Base-by-base conservation (phyloP, 164 flowering plant genomes). In the Tetrastigma voinierianum region DNA sequence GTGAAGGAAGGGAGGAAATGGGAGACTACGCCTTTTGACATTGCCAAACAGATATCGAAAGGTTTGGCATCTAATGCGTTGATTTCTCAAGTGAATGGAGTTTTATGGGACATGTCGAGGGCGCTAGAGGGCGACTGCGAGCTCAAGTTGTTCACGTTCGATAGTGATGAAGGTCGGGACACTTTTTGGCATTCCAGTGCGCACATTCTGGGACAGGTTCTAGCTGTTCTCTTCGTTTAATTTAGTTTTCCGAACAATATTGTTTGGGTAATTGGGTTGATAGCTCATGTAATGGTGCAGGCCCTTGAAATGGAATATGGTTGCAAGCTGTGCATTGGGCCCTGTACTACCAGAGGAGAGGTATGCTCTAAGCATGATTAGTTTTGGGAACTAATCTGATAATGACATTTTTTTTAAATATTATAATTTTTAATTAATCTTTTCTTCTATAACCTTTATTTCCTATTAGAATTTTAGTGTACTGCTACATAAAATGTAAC, bases 111-210 rank as follows among this genome's bases (percentile, higher is more conserved):
- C 72, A 88, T 95, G 99, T 63, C 32, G 1, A 78, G 99, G 80
- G 97, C 97, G 1, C 73, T 92, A 18, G 99, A 92, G 64, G 88
- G 74, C 6, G 97, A 95, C 64, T 92, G 97, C 65, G 82, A 84
- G 65, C 81, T 95, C 5, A 77, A 83, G 79, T 62, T 96, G 12
- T 90, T 85, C 71, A 85, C 79, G 1, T 96, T 90, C 64, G 96
- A 93, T 0, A 60, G 59, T 32, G 93, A 89, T 49, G 95, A 89
- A 76, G 99, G 99, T 14, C 84, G 97, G 0, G 97, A 95, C 51
- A 95, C 99, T 0, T 85, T 93, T 56, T 93, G 99, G 99, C 99
- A 96, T 74, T 96, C 98, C 0, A 96, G 97, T 68, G 99, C 99
- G 25, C 99, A 96, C 76, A 96, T 96, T 67, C 91, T 96, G 20